Conservation (phyloP, 306 rosid genomes). For the Quercus variabilis region DNA sequence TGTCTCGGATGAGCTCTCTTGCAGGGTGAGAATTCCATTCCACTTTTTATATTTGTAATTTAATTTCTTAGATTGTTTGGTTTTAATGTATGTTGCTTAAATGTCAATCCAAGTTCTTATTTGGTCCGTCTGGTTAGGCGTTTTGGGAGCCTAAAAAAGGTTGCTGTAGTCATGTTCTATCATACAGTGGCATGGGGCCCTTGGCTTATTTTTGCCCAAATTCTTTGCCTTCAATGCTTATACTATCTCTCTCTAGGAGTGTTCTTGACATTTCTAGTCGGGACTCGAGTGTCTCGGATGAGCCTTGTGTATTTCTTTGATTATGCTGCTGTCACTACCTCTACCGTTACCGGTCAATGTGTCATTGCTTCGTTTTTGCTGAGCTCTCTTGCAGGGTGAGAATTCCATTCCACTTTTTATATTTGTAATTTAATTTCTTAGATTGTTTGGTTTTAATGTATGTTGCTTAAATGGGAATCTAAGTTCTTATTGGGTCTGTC, state of each 20-base stretch:
- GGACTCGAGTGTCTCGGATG: slow-evolving; percentile 83
- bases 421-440: not conserved
- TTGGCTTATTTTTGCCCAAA: slow-evolving; percentile 93
- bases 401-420: slow-evolving; percentile 10
- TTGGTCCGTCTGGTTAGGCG: too few relatives aligned
- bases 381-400: slow-evolving; percentile 85
- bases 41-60: not conserved
- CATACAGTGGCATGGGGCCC: slow-evolving; percentile 94
- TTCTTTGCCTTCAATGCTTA: slow-evolving; percentile 80
- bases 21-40: slow-evolving; percentile 64
- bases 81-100: not conserved
- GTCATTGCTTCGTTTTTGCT: slow-evolving; percentile 76
- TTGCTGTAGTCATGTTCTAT: slow-evolving; percentile 77
- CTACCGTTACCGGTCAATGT: slow-evolving; percentile 82
- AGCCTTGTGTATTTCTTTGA: slow-evolving; percentile 94
- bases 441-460: not conserved
- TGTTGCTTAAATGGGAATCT: not conserved
- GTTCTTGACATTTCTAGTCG: slow-evolving; percentile 65
- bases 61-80: not conserved
- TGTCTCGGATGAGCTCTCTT: slow-evolving; percentile 78
- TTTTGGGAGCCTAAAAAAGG: not conserved
- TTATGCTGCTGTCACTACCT: slow-evolving; percentile 58
- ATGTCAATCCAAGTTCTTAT: not conserved
- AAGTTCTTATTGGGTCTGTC: not conserved
- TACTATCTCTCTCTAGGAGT: slow-evolving; percentile 80